phyloP scores from a whole-genome alignment of 805 yeast species.

The Torulaspora gathmanii region DNA sequence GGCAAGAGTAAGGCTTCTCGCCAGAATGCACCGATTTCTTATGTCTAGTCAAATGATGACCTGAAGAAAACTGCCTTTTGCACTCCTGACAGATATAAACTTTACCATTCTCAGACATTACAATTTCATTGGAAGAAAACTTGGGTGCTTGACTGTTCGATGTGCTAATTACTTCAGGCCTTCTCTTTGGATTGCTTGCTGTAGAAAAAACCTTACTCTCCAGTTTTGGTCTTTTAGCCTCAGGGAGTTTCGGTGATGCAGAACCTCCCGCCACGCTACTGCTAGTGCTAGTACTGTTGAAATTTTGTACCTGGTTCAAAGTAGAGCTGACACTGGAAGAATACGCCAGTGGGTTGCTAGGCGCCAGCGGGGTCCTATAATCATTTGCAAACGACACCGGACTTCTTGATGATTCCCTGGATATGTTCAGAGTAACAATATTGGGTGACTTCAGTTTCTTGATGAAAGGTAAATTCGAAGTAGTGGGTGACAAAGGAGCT shows the following conservation, averaged over 20 bases:
- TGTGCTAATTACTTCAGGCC: conserved; percentile 8
- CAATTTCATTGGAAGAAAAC: conserved; percentile 31
- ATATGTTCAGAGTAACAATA: conserved; percentile 33
- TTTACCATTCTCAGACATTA: conserved; percentile 35
- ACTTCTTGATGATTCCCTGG: conserved; percentile 33
- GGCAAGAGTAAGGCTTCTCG: conserved; percentile 38
- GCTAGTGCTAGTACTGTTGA: conserved; percentile 13
- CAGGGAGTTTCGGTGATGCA: conserved; percentile 14
- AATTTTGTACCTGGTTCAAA: conserved; percentile 21
- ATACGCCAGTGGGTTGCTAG: conserved; percentile 21
- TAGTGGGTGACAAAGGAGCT: conserved; percentile 18
- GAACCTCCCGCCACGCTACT: conserved; percentile 17
- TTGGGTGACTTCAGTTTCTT: conserved; percentile 33
- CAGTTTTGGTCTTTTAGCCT: conserved; percentile 15
- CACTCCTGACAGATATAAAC: conserved; percentile 37
- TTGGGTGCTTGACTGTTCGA: conserved; percentile 23
- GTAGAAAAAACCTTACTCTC: conserved; percentile 12
- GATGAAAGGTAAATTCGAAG: conserved; percentile 29
- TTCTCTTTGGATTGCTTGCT: conserved; percentile 7
- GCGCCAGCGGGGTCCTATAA: conserved; percentile 25
- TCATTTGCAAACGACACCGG: conserved; percentile 27
- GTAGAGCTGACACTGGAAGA: conserved; percentile 19
- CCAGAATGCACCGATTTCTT: conserved; percentile 39
- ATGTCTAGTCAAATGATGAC: conserved; percentile 38
- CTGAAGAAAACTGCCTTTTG: conserved; percentile 36